Conservation (phyloP, 2,329 filamentous ascomycete genomes). For the Colletotrichum aenigma region DNA sequence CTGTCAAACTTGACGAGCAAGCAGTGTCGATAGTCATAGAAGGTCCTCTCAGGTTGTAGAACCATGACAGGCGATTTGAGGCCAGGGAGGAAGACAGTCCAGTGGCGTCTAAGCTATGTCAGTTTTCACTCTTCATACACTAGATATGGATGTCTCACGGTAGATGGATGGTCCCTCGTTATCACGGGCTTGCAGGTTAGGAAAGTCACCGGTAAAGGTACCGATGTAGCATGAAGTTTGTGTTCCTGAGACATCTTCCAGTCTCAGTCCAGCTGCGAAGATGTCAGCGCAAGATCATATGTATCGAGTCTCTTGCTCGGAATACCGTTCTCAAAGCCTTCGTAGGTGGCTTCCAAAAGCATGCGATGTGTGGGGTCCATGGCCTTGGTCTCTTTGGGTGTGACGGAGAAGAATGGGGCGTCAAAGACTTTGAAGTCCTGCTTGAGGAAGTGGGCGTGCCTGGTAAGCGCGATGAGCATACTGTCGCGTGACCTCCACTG, state of each 20-base stretch:
- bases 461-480: neutral
- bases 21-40: constrained; percentile 39
- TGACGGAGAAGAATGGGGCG: constrained; percentile 30
- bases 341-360: constrained; percentile 37
- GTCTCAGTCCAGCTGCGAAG: constrained; percentile 31
- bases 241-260: constrained; percentile 37
- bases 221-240: constrained; percentile 38
- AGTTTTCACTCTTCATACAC: neutral
- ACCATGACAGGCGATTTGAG: constrained; percentile 24
- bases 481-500: neutral
- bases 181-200: constrained; percentile 28
- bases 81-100: constrained; percentile 41
- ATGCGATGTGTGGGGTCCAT: constrained; percentile 41
- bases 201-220: constrained; percentile 35
- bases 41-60: constrained; percentile 33
- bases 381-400: constrained; percentile 29
- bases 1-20: constrained; percentile 36
- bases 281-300: neutral
- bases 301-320: constrained; percentile 27
- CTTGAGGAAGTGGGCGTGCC: constrained; percentile 34
- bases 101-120: constrained; percentile 54
- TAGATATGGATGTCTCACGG: constrained; percentile 36
- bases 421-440: constrained; percentile 32
- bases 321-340: constrained; percentile 45
- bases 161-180: constrained; percentile 22